phyloP scores from a whole-genome alignment of 179 eudicot genomes.

The Beta lomatogona region DNA sequence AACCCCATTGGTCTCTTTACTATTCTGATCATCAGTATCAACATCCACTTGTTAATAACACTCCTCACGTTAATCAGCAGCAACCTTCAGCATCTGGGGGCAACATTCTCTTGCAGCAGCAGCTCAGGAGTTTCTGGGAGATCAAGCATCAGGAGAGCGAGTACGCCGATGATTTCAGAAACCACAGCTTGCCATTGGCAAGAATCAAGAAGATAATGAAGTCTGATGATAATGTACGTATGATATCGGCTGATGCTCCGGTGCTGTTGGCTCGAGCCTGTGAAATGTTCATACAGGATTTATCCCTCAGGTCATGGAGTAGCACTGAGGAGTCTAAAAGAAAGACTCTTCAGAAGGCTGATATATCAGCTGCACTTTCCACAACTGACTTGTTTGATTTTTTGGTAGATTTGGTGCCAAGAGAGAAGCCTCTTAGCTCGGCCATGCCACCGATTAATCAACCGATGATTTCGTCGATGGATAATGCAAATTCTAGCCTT shows the following conservation, averaged over 20 bases:
- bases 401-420: slow-evolving; percentile 62
- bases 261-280: slow-evolving; percentile 59
- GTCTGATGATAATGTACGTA: slow-evolving; percentile 58
- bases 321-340: slow-evolving; percentile 57
- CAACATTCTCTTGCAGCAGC: slow-evolving; percentile 24
- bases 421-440: slow-evolving; percentile 35
- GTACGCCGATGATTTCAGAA: slow-evolving; percentile 45
- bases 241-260: slow-evolving; percentile 70
- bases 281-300: slow-evolving; percentile 61
- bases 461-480: neutral
- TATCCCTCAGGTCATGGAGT: slow-evolving; percentile 55
- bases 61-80: neutral
- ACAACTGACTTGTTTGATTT: slow-evolving; percentile 63
- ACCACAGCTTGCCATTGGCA: slow-evolving; percentile 64
- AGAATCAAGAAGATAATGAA: slow-evolving; percentile 71
- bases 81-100: neutral
- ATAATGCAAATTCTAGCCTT: neutral
- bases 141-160: slow-evolving; percentile 46
- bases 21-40: slow-evolving; percentile 17
- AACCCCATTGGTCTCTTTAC: slow-evolving; percentile 26
- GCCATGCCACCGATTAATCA: neutral
- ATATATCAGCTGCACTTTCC: slow-evolving; percentile 55
- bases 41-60: neutral
- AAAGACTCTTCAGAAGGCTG: slow-evolving; percentile 63
- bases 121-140: slow-evolving; percentile 52